Base-by-base conservation (phyloP, 2,329 filamentous ascomycete species). In the Trichoderma brevicompactum region DNA sequence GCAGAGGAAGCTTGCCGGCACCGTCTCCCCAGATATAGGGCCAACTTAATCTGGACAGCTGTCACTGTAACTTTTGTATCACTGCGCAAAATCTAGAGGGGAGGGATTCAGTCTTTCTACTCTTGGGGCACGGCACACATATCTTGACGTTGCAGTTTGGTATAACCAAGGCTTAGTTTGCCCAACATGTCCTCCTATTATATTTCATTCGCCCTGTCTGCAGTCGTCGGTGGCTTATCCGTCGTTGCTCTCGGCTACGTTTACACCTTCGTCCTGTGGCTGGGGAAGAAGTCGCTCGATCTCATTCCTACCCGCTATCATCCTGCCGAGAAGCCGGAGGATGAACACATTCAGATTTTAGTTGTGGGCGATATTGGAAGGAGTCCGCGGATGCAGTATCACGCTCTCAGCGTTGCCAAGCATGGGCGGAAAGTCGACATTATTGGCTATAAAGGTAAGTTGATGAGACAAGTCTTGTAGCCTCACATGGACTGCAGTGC, bases 381-480 rank as follows among this genome's bases (percentile, higher is more conserved):
- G 52, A 98, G 94, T 75, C 95, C 95, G 56, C 92, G 95, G 65
- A 99, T 99, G 94, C 94, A 98, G 75, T 98, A 99, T 73, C 95
- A 99, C 84, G 94, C 94, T 19, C 82, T 97, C 70, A 98, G 94
- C 75, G 88, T 98, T 72, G 92, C 92, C 46, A 91, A 89, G 72
- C 88, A 93, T 73, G 92, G 92, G 28, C 90, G 88, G 7, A 83
- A 84, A 40, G 94, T 97, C 19, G 89, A 94, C 74, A 80, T 99
- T 12, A 89, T 99, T 70, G 95, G 94, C 52, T 98, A 97, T 75
- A 83, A 89, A 75, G 92, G 92, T 94, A 50, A 54, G 68, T 28
- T 12, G 5, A 10, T 7, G 38, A 41, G 23, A 28, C 23, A 28
- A 28, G 23, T 2, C 8, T 41, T 5, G 3, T 10, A 36, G 36